These are phyloP conservation scores for Leptographium wingfieldii DNA, from an alignment of 2,329 filamentous ascomycete species.

Conservation along the genomic window DNA sequence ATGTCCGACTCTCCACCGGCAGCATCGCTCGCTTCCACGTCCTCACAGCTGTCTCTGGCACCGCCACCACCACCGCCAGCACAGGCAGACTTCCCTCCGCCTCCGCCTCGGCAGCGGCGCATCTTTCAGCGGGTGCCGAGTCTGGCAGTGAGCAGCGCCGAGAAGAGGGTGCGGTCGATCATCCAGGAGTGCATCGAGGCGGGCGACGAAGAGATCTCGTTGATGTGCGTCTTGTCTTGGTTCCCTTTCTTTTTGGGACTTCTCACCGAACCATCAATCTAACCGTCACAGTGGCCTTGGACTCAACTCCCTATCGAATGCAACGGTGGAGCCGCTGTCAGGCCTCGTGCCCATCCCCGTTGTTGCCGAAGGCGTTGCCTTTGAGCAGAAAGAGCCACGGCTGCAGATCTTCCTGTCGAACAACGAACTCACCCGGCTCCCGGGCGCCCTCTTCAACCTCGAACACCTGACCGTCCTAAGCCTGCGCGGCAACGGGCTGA, in stretches of 20 bases:
- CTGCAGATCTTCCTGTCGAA: slow-evolving; percentile 49
- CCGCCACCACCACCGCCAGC: slow-evolving; percentile 29
- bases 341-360: slow-evolving; percentile 41
- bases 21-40: slow-evolving; percentile 28
- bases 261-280: neutral
- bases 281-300: slow-evolving; percentile 25
- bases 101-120: slow-evolving; percentile 11
- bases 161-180: slow-evolving; percentile 33
- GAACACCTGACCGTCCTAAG: slow-evolving; percentile 51
- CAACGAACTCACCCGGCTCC: slow-evolving; percentile 45
- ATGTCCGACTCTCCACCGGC: neutral
- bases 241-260: neutral
- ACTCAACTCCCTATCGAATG: slow-evolving; percentile 41
- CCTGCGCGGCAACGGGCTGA: slow-evolving; percentile 50
- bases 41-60: slow-evolving; percentile 47
- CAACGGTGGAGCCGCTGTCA: slow-evolving; percentile 42
- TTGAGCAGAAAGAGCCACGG: slow-evolving; percentile 43
- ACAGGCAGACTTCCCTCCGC: slow-evolving; percentile 6
- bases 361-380: slow-evolving; percentile 43
- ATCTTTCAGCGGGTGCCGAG: slow-evolving; percentile 16
- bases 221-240: slow-evolving; percentile 2
- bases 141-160: slow-evolving; percentile 19
- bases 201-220: slow-evolving; percentile 41
- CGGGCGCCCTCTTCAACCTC: slow-evolving; percentile 48
- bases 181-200: slow-evolving; percentile 43